Base-by-base conservation (phyloP, 1,139 yeast species). In the Nematodospora anomalae region DNA sequence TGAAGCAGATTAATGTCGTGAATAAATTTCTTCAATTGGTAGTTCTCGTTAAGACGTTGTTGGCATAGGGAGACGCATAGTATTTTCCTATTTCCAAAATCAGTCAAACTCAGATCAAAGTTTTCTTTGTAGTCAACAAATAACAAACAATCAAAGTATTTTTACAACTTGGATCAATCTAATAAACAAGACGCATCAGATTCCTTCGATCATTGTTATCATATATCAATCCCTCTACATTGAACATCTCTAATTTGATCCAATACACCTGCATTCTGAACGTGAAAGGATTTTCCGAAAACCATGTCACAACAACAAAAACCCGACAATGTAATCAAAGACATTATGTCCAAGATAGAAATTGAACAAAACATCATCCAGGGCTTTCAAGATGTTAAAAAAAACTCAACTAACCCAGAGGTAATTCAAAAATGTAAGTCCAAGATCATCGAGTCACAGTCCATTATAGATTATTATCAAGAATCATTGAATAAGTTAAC, bases 401-500 rank as follows among this genome's bases (percentile, higher is more conserved):
- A 79, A 56, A 81, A 80, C 46, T 87, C 97, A 14, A 62, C 71
- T 46, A 92, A 92, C 60, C 71, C 83, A 14, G 80, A 78, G 46
- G 96, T 90, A 33, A 89, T 90, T 50, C 95, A 88, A 55, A 80
- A 85, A 57, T 90, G 97, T 67, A 90, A 88, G 60, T 81, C 90
- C 25, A 88, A 83, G 52, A 89, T 92, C 50, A 72, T 94, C 45
- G 97, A 92, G 52, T 90, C 97, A 2, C 90, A 88, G 53, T 81
- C 87, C 46, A 90, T 90, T 61, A 85, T 92, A 47, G 92, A 87
- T 49, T 92, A 90, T 52, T 73, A 92, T 45, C 85, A 83, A 53
- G 87, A 86, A 41, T 82, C 92, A 6, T 68, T 92, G 52, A 70
- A 74, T 34, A 85, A 85, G 49, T 64, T 89, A 38, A 71, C 74